Evolutionary conservation across 352 stramenopile species (phyloP), one percentile per base, ranked within the genome.

Genomic region (Phytophthora hibernalis): DNA sequence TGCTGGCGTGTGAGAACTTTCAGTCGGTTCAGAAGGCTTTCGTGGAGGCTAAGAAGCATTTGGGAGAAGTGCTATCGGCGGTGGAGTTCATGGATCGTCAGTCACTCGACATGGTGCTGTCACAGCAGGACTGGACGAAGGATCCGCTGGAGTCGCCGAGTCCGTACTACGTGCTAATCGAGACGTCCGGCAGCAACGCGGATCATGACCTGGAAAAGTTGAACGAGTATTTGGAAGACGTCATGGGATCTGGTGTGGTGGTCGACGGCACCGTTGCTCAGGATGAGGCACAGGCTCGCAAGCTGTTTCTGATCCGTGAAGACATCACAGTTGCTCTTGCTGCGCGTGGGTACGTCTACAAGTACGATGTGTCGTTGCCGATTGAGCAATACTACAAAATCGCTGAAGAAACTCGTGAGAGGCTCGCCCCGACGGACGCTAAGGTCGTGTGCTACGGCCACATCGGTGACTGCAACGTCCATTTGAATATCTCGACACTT

Each of bases 381-480:
- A 91, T 98, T 26, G 57, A 79, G 28, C 72, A 97, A 31, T 98
- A 99, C 73, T 92, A 98, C 68, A 81, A 87, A 31, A 90, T 99
- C 37, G 89, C 91, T 0, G 72, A 93, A 18, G 89, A 97, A 49
- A 89, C 92, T 20, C 82, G 85, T 47, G 62, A 76, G 60, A 67
- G 58, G 43, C 57, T 98, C 13, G 63, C 63, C 20, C 54, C 71
- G 2, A 61, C 84, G 3, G 77, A 80, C 43, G 80, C 77, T 18
- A 54, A 85, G 16, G 84, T 96, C 18, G 80, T 97, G 16, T 92
- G 87, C 49, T 99, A 96, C 68, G 96, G 97, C 24, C 97, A 99
- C 72, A 73, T 99, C 21, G 94, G 96, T 47, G 97, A 99, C 77
- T 93, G 90, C 38, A 99, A 99, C 76, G 76, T 99, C 15, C 97